Evolutionary conservation across 2,329 filamentous ascomycete species (phyloP).

Genomic region (Aspergillus proliferans): DNA sequence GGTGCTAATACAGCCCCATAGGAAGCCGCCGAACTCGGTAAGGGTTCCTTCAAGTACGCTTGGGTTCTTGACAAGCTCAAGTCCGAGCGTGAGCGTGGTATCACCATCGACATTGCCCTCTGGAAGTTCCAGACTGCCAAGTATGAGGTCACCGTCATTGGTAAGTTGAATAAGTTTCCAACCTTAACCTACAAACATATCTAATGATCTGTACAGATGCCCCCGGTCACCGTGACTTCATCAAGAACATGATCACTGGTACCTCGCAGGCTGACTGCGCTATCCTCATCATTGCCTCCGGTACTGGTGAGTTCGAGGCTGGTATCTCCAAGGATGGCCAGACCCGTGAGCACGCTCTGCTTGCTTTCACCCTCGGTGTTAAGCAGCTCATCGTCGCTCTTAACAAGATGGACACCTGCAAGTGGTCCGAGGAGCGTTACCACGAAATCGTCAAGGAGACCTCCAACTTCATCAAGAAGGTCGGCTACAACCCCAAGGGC

Average conservation of each 20-base stretch:
- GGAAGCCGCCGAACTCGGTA: slow-evolving; percentile 98
- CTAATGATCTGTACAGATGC: slow-evolving; percentile 55
- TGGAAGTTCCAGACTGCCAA: slow-evolving; percentile 99
- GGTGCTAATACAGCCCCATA: slow-evolving; percentile 36
- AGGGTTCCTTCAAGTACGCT: slow-evolving; percentile 99
- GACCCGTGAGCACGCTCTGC: slow-evolving; percentile 99
- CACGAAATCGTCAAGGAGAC: slow-evolving; percentile 99
- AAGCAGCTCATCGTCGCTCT: slow-evolving; percentile 99
- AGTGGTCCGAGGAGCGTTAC: slow-evolving; percentile 96
- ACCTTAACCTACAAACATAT: neutral
- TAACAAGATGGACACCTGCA: slow-evolving; percentile 99
- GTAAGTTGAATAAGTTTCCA: slow-evolving; percentile 46
- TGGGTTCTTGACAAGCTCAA: slow-evolving; percentile 99
- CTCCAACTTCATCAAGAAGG: slow-evolving; percentile 99
- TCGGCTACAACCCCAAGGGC: slow-evolving; percentile 99
- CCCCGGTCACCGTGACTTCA: slow-evolving; percentile 99
- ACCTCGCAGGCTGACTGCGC: slow-evolving; percentile 99
- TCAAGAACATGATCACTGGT: slow-evolving; percentile 99
- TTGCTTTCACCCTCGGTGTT: slow-evolving; percentile 99
- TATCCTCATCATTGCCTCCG: slow-evolving; percentile 99
- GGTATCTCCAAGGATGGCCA: slow-evolving; percentile 99
- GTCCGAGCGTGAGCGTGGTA: slow-evolving; percentile 99
- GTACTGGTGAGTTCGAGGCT: slow-evolving; percentile 99
- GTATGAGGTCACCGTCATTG: slow-evolving; percentile 97
- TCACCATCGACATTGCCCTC: slow-evolving; percentile 99